A percentile compares a stretch with the other conserved stretches of the same genome.
phyloP scores from a whole-genome alignment of 2,329 filamentous ascomycete genomes.

The Colletotrichum sojae region DNA sequence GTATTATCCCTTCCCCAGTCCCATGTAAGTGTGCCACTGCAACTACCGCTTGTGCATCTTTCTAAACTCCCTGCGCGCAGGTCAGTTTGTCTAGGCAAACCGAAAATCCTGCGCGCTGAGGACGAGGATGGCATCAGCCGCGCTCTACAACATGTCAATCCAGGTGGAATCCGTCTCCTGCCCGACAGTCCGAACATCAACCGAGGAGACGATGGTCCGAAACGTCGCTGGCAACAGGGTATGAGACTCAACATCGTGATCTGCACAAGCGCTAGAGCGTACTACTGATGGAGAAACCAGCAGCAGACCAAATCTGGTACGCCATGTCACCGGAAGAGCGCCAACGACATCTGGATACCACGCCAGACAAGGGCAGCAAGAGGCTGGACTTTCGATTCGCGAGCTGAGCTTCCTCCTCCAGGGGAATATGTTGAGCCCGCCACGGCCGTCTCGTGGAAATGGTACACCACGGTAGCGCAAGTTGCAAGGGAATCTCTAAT shows the following conservation, averaged over 20 bases:
- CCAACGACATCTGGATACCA: constrained; percentile 38
- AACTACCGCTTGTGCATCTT: neutral
- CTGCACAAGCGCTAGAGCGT: constrained; percentile 65
- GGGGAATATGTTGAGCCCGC: constrained; percentile 1
- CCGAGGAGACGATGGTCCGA: constrained; percentile 59
- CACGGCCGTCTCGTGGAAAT: constrained; percentile 8
- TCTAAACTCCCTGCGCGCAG: constrained; percentile 60
- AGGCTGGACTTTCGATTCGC: constrained; percentile 43
- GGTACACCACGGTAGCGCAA: neutral
- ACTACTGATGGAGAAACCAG: constrained; percentile 66
- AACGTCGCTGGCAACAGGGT: constrained; percentile 45
- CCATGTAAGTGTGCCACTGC: constrained; percentile 48
- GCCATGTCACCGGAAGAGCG: constrained; percentile 54
- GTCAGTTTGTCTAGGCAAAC: constrained; percentile 63
- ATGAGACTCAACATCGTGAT: constrained; percentile 42
- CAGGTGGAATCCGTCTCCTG: constrained; percentile 61
- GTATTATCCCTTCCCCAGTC: constrained; percentile 56
- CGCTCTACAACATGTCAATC: constrained; percentile 69
- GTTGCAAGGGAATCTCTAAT: neutral
- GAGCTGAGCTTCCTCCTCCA: constrained; percentile 35
- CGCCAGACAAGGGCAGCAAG: constrained; percentile 42
- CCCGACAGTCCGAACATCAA: constrained; percentile 61
- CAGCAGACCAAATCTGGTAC: constrained; percentile 60
- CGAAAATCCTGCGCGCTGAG: constrained; percentile 74
- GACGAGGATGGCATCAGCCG: constrained; percentile 73